phyloP scores from a whole-genome alignment of 1,284 basidiomycete genomes.

The Porogramme epimiltina region DNA sequence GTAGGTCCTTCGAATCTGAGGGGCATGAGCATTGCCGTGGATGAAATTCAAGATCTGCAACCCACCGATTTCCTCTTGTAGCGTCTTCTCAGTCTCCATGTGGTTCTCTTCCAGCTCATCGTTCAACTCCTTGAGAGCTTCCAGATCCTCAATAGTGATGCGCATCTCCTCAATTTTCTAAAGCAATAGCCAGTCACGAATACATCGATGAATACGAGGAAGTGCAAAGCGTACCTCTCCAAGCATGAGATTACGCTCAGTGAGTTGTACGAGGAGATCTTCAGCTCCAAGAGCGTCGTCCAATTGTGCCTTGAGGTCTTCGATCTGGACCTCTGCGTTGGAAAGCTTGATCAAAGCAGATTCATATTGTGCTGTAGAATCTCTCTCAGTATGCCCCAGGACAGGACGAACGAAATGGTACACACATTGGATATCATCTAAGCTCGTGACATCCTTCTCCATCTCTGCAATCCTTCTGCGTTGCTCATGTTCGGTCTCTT shows the following conservation, averaged over 20 bases:
- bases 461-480: constrained; percentile 83
- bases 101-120: constrained; percentile 99
- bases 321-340: constrained; percentile 88
- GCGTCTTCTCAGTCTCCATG: constrained; percentile 88
- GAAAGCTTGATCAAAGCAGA: constrained; percentile 76
- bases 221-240: constrained; percentile 67
- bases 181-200: constrained; percentile 3
- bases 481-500: constrained; percentile 87
- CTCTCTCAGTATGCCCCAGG: not conserved
- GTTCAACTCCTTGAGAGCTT: constrained; percentile 92
- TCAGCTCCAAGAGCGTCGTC: constrained; percentile 96
- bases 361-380: constrained; percentile 72
- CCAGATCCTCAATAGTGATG: constrained; percentile 93
- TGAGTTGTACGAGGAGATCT: constrained; percentile 94
- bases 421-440: constrained; percentile 75
- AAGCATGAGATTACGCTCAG: constrained; percentile 90
- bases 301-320: constrained; percentile 92
- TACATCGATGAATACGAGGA: not conserved
- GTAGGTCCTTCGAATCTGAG: constrained; percentile 71
- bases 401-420: not conserved
- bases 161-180: constrained; percentile 97
- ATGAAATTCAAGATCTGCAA: too few relatives aligned
- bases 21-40: too few relatives aligned
- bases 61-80: constrained; percentile 89
- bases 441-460: constrained; percentile 79